Base-by-base conservation (phyloP, 768 basidiomycete genomes). In the Termitomyces sp. region DNA sequence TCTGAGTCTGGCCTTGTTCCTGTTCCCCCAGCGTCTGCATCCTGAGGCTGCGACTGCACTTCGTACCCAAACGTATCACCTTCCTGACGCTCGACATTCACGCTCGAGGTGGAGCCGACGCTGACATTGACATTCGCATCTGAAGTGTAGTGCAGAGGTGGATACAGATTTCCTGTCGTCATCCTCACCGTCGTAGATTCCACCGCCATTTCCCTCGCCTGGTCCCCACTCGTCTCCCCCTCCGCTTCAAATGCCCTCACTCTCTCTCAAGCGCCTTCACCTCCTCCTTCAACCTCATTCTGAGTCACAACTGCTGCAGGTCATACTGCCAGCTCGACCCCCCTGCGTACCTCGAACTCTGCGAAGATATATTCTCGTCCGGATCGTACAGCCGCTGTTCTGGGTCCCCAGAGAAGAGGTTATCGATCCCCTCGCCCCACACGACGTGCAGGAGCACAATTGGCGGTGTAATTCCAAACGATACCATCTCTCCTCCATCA, bases 301-400 rank as follows among this genome's bases (percentile, higher is more conserved):
- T 77, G 64, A 86, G 85, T 65, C 85, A 80, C 62, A 95, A 76
- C 69, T 94, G 90, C 72, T 92, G 88, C 47, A 95, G 76, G 73
- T 94, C 92, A 63, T 93, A 96, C 73, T 96, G 94, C 94, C 95
- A 97, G 62, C 90, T 92, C 32, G 87, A 87, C 11, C 82, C 86
- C 5, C 87, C 74, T 14, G n/a, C 73, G 69, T 0, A 81, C 78
- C 42, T 89, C 84, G 14, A 95, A 77, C 68, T 91, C 90, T 38
- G 83, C 84, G 59, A 92, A n/a, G n/a, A 93, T 17, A 93, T 68
- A 61, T 90, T 70, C 5, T 59, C 47, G 1, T 45, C 49, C 3
- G 31, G 41, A 43, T 51, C 21, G 12, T 34, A 17, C 3, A 27
- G 48, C 9, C 16, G 44, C n/a, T 14, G 34, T 4, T 10, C 35